Evolutionary conservation across 1,284 basidiomycete species (phyloP).

Genomic region (Ustilago xerochloae): DNA sequence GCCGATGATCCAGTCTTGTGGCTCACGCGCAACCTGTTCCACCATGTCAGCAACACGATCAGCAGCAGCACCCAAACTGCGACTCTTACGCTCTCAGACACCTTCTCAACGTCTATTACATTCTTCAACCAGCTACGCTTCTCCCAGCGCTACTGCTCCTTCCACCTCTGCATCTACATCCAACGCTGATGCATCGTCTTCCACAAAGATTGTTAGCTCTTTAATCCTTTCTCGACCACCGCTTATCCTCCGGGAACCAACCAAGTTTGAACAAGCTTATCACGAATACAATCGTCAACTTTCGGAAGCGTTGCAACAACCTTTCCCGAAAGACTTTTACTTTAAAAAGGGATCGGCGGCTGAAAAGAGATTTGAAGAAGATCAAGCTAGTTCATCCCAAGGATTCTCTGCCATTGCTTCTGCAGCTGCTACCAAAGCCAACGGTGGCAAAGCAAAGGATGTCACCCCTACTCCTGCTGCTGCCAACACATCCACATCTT

Average conservation of each 20-base stretch:
- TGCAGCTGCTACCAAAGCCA: conserved; percentile 17
- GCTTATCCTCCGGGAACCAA: conserved; percentile 80
- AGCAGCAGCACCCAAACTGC: conserved; percentile 29
- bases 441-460: conserved; percentile 17
- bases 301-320: conserved; percentile 85
- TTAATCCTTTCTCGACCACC: conserved; percentile 86
- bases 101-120: conserved; percentile 16
- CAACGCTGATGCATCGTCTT: conserved; percentile 14
- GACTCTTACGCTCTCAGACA: not conserved
- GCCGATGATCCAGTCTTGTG: not conserved
- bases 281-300: conserved; percentile 86
- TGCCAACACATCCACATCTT: not conserved
- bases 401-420: conserved; percentile 40
- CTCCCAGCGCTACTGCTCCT: conserved; percentile 2
- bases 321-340: conserved; percentile 89
- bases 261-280: conserved; percentile 84
- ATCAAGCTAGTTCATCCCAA: conserved; percentile 41
- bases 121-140: conserved; percentile 17
- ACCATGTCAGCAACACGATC: conserved; percentile 36
- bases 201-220: conserved; percentile 67
- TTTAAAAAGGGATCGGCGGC: conserved; percentile 92
- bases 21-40: not conserved
- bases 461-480: not conserved
- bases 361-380: conserved; percentile 80
- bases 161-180: conserved; percentile 16